Conservation (phyloP, 2,329 filamentous ascomycete genomes). For the Geoglossum cookeanum region DNA sequence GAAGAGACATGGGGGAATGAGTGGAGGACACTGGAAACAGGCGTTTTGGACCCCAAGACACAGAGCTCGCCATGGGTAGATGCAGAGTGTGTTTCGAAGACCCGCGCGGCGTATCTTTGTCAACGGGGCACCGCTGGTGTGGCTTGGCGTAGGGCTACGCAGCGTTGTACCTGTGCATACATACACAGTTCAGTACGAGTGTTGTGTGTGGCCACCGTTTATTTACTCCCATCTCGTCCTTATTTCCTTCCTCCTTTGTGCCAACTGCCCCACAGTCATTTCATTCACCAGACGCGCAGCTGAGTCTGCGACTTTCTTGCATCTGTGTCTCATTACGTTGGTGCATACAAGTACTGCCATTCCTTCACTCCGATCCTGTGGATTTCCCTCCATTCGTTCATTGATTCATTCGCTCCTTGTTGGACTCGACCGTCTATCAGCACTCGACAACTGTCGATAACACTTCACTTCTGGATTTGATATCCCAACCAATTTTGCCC, state of each 20-base stretch:
- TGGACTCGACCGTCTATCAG: background rate
- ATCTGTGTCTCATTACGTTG: background rate
- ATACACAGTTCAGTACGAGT: background rate
- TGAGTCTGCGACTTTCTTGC: background rate
- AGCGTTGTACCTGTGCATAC: background rate
- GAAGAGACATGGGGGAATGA: no score
- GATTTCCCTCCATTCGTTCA: background rate
- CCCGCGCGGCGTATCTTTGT: background rate
- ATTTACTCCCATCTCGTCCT: background rate
- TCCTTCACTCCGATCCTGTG: background rate
- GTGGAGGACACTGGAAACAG: background rate
- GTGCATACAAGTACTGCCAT: conserved; percentile 1
- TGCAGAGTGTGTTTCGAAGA: background rate
- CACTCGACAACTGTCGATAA: background rate
- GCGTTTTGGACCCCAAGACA: background rate
- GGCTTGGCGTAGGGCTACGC: background rate
- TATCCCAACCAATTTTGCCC: background rate
- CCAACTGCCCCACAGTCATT: conserved; percentile 1
- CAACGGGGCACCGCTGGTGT: background rate
- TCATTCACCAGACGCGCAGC: background rate
- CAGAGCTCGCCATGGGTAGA: no score
- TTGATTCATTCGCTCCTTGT: background rate
- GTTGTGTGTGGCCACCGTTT: background rate
- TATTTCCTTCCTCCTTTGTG: background rate
- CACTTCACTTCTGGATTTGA: background rate